These are phyloP conservation scores for Euphorbia peplus DNA, from an alignment of 345 rosid species.

Conservation along the genomic window DNA sequence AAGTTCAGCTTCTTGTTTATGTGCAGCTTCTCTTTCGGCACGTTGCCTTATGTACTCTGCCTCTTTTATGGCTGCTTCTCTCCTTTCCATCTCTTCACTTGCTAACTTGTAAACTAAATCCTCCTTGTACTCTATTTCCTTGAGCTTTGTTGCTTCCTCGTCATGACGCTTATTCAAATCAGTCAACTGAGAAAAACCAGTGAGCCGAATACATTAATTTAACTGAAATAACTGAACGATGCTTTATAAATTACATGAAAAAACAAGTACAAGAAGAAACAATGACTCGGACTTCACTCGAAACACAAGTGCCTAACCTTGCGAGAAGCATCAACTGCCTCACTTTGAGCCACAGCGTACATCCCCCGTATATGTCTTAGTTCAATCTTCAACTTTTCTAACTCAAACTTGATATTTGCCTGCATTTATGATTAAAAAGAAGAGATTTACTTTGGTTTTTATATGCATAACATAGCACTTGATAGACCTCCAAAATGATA, in stretches of 20 bases:
- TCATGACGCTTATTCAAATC: conserved; percentile 40
- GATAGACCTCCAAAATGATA: neutral
- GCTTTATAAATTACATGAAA: neutral
- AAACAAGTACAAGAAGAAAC: neutral
- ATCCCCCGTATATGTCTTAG: conserved; percentile 76
- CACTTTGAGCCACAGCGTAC: conserved; percentile 73
- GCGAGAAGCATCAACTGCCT: conserved; percentile 68
- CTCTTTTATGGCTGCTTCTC: conserved; percentile 54
- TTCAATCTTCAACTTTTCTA: conserved; percentile 82
- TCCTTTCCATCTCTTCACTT: conserved; percentile 53
- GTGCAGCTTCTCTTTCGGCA: conserved; percentile 52
- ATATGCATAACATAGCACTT: neutral
- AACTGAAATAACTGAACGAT: neutral
- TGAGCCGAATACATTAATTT: neutral
- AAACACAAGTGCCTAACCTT: conserved; percentile 46
- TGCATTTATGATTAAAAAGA: conserved; percentile 24
- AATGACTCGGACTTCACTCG: neutral
- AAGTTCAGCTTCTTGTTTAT: conserved; percentile 56
- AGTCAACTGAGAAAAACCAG: conserved; percentile 39
- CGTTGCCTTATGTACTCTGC: conserved; percentile 39
- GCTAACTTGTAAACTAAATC: conserved; percentile 53
- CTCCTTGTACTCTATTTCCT: conserved; percentile 49
- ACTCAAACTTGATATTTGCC: conserved; percentile 59
- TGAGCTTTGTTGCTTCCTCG: conserved; percentile 58
- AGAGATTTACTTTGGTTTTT: neutral